phyloP scores from a whole-genome alignment of 164 flowering plant species.

The Protea cynaroides region DNA sequence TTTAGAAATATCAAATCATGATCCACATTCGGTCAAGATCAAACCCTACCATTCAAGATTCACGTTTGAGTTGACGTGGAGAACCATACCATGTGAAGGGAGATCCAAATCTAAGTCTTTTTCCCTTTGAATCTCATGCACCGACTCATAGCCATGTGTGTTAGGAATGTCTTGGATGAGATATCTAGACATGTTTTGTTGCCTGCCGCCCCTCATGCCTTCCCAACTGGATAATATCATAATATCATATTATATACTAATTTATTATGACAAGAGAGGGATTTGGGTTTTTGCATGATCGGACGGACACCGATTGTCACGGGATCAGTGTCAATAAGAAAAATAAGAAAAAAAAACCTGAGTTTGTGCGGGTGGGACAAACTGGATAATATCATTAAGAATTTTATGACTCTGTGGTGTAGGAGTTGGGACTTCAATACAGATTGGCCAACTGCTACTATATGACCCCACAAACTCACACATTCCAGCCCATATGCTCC shows the following conservation, averaged over 20 bases:
- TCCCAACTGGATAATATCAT: conserved; percentile 41
- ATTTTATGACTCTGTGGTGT: conserved; percentile 37
- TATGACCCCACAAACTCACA: conserved; percentile 46
- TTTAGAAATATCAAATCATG: background rate
- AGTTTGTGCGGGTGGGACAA: too few species aligned
- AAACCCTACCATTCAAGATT: background rate
- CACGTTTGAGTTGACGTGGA: conserved; percentile 9
- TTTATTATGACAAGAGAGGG: too few species aligned
- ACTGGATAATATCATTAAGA: conserved; percentile 39
- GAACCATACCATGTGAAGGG: conserved; percentile 11
- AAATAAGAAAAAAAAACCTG: too few species aligned
- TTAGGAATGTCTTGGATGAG: conserved; percentile 40
- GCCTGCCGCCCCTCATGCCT: conserved; percentile 36
- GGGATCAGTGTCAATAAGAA: too few species aligned
- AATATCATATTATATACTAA: too few species aligned
- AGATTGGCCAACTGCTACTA: conserved; percentile 46
- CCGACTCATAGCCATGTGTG: conserved; percentile 33
- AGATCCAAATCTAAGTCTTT: too few species aligned
- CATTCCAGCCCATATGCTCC: conserved; percentile 16
- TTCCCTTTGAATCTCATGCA: background rate
- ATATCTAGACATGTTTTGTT: conserved; percentile 32
- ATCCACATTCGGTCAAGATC: background rate
- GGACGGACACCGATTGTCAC: too few species aligned
- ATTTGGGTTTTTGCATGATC: too few species aligned
- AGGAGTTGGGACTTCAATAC: conserved; percentile 17